phyloP scores from a whole-genome alignment of 2,329 filamentous ascomycete genomes.

The Pezicula neosporulosa region DNA sequence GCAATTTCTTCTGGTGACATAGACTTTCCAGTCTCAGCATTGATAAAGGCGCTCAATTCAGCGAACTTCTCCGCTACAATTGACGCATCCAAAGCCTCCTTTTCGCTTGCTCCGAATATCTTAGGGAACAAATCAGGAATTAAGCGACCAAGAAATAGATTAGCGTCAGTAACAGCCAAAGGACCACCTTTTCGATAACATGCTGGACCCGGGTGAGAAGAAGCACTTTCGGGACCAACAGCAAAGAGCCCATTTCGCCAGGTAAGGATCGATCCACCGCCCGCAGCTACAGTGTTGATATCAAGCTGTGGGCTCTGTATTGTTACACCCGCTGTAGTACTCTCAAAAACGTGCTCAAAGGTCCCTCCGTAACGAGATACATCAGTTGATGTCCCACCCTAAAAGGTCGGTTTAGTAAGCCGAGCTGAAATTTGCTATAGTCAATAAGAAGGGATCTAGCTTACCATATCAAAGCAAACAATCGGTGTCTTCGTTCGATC shows the following conservation, averaged over 20 bases:
- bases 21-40: conserved; percentile 59
- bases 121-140: conserved; percentile 88
- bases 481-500: conserved; percentile 59
- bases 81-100: conserved; percentile 71
- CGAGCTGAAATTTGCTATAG: too few species aligned
- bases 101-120: conserved; percentile 85
- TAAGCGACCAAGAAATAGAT: conserved; percentile 76
- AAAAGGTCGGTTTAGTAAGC: too few species aligned
- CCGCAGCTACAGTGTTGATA: conserved; percentile 59
- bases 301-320: conserved; percentile 77
- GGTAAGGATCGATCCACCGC: conserved; percentile 49
- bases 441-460: too few species aligned
- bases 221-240: conserved; percentile 55
- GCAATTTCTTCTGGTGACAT: conserved; percentile 60
- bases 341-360: conserved; percentile 72
- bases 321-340: conserved; percentile 71
- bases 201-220: conserved; percentile 86
- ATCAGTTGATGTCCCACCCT: conserved; percentile 60
- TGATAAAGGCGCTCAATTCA: conserved; percentile 72
- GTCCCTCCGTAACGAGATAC: conserved; percentile 62
- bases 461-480: conserved; percentile 65
- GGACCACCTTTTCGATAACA: conserved; percentile 89
- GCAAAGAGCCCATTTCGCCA: conserved; percentile 68
- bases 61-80: conserved; percentile 72
- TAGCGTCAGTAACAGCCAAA: conserved; percentile 85